Conservation (phyloP, 768 basidiomycete genomes). For the Macrocybe gigantea region DNA sequence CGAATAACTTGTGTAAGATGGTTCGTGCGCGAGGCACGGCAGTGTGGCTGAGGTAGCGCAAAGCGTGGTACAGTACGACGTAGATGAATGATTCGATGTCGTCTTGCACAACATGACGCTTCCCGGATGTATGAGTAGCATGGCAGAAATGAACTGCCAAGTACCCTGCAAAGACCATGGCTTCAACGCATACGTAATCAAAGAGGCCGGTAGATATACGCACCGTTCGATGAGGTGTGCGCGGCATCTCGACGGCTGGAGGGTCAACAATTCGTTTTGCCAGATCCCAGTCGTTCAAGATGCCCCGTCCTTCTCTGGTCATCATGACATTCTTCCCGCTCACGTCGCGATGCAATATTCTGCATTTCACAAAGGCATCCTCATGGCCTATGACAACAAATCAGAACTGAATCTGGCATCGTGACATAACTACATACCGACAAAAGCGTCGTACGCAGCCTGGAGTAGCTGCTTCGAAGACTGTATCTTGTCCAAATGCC, state of each 20-base stretch:
- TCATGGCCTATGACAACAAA: neutral
- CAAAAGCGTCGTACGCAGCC: conserved; percentile 15
- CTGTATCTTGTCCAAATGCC: conserved; percentile 6
- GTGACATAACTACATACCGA: conserved; percentile 6
- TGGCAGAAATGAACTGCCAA: conserved; percentile 24
- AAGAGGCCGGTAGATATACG: conserved; percentile 3
- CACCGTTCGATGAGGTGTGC: conserved; percentile 9
- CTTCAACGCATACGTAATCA: neutral
- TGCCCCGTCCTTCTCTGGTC: neutral
- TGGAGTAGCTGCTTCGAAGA: conserved; percentile 13
- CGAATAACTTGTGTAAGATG: neutral
- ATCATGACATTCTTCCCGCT: neutral
- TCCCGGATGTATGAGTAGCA: conserved; percentile 11
- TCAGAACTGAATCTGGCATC: too few species aligned
- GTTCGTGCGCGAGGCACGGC: neutral
- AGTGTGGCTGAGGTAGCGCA: conserved; percentile 10
- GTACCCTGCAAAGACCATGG: conserved; percentile 17
- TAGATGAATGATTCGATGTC: conserved; percentile 27
- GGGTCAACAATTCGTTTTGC: neutral
- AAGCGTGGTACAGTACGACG: conserved; percentile 11
- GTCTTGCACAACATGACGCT: conserved; percentile 17
- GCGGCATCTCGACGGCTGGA: neutral
- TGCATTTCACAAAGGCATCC: neutral
- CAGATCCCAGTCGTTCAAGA: neutral
- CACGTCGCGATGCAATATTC: neutral